Evolutionary conservation across 108 stramenopile genomes (phyloP), one percentile per base, ranked within the genome.

Genomic region (Mayamaea pseudoterrestris): DNA sequence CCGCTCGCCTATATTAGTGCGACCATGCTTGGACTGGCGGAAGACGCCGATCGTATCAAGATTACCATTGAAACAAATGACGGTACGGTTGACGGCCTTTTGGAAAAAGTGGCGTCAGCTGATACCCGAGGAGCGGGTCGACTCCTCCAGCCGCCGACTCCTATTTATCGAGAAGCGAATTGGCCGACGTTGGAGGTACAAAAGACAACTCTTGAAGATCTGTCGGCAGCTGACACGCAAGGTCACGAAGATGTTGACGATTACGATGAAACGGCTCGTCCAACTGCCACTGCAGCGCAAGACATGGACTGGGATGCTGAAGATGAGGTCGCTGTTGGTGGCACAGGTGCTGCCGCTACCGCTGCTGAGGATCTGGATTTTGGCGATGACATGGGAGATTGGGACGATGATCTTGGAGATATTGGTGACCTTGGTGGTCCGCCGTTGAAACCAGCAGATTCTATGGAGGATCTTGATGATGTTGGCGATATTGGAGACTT

Each of bases 81-180:
- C 30, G 83, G 82, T 6, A 70, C 78, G 27, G 76, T 87, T 12
- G 87, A 79, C 35, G 80, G 69, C 25, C 50, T 89, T 28, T 46
- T 81, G 62, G 84, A 79, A 17, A 77, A 83, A 52, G 63, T 27
- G 44, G 37, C 45, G 31, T 45, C 23, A 48, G 50, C 50, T 43
- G 50, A 57, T 30, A 61, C 65, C 24, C 69, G 57, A 46, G 63
- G 50, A 28, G 63, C 65, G 25, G 74, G 76, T 11, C 61, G 75
- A 41, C 66, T 92, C 41, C 67, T 98, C n/a, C 93, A 93, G 57
- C 98, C 98, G 0, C 98, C 98, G 14, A 95, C 94, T 0, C 94
- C 98, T 6, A 93, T 96, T 37, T 47, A 93, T 46, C 73, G 90
- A 27, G 80, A 62, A 25, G 76, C 77, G 20, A 94, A 96, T 61